phyloP scores from a whole-genome alignment of 1,139 yeast genomes.

The Zygosaccharomyces sapae region DNA sequence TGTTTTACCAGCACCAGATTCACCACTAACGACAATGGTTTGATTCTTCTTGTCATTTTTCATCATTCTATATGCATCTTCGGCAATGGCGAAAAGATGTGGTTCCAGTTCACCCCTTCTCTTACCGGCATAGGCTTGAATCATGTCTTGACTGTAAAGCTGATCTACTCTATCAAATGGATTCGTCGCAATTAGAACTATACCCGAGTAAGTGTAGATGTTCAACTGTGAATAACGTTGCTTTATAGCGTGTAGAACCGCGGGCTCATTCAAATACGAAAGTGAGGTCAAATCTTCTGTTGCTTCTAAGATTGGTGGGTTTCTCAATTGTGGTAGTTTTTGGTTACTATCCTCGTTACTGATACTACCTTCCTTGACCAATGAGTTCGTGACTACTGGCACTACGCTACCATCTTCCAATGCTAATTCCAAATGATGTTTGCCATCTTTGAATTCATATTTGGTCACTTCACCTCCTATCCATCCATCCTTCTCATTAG shows the following conservation, averaged over 20 bases:
- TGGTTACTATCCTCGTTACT: slow-evolving; percentile 15
- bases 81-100: slow-evolving; percentile 95
- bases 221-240: slow-evolving; percentile 83
- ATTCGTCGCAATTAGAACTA: slow-evolving; percentile 92
- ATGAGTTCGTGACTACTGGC: slow-evolving; percentile 50
- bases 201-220: slow-evolving; percentile 94
- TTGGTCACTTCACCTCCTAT: slow-evolving; percentile 75
- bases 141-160: slow-evolving; percentile 83
- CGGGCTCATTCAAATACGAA: slow-evolving; percentile 93
- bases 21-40: slow-evolving; percentile 96
- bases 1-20: slow-evolving; percentile 98
- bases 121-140: slow-evolving; percentile 90
- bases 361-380: slow-evolving; percentile 32
- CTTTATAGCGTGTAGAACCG: slow-evolving; percentile 89
- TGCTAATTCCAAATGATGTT: slow-evolving; percentile 54
- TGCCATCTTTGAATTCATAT: slow-evolving; percentile 48
- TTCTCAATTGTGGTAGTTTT: slow-evolving; percentile 71
- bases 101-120: slow-evolving; percentile 94
- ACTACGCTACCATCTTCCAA: slow-evolving; percentile 60
- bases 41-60: slow-evolving; percentile 78
- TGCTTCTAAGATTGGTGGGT: slow-evolving; percentile 77
- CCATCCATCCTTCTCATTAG: slow-evolving; percentile 87
- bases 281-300: slow-evolving; percentile 91
- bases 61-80: slow-evolving; percentile 97
- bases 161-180: slow-evolving; percentile 93